Base-by-base conservation (phyloP, 352 stramenopile species). In the Pythium dissotocum region DNA sequence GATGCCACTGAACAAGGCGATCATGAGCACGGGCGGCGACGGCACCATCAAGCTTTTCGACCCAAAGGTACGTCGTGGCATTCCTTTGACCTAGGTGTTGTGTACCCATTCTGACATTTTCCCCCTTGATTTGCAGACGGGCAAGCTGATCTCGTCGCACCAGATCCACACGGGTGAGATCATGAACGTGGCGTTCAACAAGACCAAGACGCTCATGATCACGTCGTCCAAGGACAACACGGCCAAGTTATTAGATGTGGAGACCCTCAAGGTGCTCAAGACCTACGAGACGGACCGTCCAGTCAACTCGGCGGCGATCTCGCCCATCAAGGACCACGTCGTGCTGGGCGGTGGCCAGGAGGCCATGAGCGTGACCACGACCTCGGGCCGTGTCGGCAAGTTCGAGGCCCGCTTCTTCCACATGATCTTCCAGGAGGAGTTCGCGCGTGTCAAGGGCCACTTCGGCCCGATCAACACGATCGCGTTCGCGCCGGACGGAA, bases 381-480 rank as follows among this genome's bases (percentile, higher is more conserved):
- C 90, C 21, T 93, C 97, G 84, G 83, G 98, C 90, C 88, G 85
- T 44, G 89, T 94, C 56, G 89, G 90, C 61, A 96, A 97, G 69
- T 97, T 97, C 65, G 98, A 99, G 77, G 98, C 97, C 2, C 87
- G 97, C 54, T 99, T 99, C 82, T 99, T 99, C 84, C 94, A 99
- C 81, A 94, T 99, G 77, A 95, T 99, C 12, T 99, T 98, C 76
- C 95, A 99, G 77, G 95, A 99, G 69, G 97, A 99, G 78, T 99
- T 99, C 78, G 98, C 94, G 6, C 90, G 90, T 62, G 97, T 99
- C 40, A 99, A 99, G 84, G 98, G 98, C 62, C 98, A 99, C 78
- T 99, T 99, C 79, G 98, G 98, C 56, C 97, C 98, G 32, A 99
- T 99, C 75, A 99, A 99, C 88, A 98, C 97, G 52, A 94, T 99